Percentiles rank a stretch among this genome's conserved stretches.
phyloP scores from a whole-genome alignment of 2,329 filamentous ascomycete species.

The Fusarium foetens region DNA sequence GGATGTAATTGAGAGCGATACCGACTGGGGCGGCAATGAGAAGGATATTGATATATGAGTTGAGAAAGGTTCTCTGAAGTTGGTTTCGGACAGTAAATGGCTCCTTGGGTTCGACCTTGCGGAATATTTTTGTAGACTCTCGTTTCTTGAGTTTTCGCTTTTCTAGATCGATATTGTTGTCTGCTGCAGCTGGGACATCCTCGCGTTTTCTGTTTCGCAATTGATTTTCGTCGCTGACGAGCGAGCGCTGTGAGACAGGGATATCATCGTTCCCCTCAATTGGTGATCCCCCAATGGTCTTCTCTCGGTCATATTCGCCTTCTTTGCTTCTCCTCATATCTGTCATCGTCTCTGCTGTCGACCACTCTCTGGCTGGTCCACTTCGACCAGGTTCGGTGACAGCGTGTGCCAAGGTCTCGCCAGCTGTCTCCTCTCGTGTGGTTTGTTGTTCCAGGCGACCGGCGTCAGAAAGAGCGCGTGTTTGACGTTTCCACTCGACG shows the following conservation, averaged over 20 bases:
- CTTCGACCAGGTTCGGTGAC: slow-evolving; percentile 48
- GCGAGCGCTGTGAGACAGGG: slow-evolving; percentile 30
- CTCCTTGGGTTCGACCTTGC: slow-evolving; percentile 59
- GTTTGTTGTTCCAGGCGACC: slow-evolving; percentile 48
- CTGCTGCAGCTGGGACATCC: slow-evolving; percentile 20
- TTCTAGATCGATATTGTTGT: slow-evolving; percentile 37
- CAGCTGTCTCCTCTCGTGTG: slow-evolving; percentile 34
- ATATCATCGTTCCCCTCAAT: slow-evolving; percentile 34
- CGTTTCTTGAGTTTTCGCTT: slow-evolving; percentile 51
- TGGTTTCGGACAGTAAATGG: slow-evolving; percentile 72
- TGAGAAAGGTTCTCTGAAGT: slow-evolving; percentile 78
- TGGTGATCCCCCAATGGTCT: slow-evolving; percentile 27
- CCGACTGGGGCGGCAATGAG: slow-evolving; percentile 82
- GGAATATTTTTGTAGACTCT: slow-evolving; percentile 56
- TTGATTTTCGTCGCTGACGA: slow-evolving; percentile 33
- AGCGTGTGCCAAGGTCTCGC: slow-evolving; percentile 50
- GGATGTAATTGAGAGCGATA: slow-evolving; percentile 76
- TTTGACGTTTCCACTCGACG: slow-evolving; percentile 49
- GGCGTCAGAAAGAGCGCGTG: slow-evolving; percentile 44
- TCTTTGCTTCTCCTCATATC: slow-evolving; percentile 27
- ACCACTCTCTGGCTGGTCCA: slow-evolving; percentile 39
- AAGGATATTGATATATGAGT: slow-evolving; percentile 88
- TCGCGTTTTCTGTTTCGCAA: slow-evolving; percentile 49
- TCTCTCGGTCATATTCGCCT: slow-evolving; percentile 25
- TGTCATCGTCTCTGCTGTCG: slow-evolving; percentile 41